Conservation (phyloP, 805 yeast species). For the Yamadazyma nakazawae region DNA sequence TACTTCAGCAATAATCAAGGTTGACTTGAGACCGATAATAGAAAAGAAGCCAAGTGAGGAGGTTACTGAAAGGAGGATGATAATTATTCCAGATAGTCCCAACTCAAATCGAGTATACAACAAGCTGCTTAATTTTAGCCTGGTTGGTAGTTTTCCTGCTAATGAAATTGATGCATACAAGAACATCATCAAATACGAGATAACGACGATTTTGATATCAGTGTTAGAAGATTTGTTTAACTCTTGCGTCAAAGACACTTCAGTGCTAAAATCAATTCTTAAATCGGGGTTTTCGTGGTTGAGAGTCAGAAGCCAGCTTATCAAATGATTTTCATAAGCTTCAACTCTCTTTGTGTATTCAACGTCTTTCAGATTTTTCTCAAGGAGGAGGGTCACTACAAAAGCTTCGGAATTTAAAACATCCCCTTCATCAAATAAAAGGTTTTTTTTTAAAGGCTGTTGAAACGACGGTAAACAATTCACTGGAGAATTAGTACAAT, state of each 20-base stretch:
- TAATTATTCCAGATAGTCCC: constrained; percentile 80
- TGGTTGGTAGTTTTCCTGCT: constrained; percentile 53
- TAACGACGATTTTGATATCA: constrained; percentile 63
- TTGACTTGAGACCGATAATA: constrained; percentile 73
- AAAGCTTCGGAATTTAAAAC: constrained; percentile 66
- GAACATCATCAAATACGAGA: constrained; percentile 85
- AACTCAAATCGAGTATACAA: constrained; percentile 63
- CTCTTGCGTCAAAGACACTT: constrained; percentile 80
- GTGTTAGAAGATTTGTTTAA: constrained; percentile 77
- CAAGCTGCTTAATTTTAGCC: constrained; percentile 26
- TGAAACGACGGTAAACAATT: constrained; percentile 86
- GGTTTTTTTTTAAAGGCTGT: constrained; percentile 75
- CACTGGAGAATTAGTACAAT: constrained; percentile 79
- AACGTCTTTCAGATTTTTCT: constrained; percentile 46
- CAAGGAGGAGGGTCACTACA: constrained; percentile 68
- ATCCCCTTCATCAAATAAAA: constrained; percentile 54
- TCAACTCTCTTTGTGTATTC: constrained; percentile 36
- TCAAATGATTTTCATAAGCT: constrained; percentile 75
- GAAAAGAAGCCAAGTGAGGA: constrained; percentile 84
- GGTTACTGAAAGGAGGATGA: constrained; percentile 76
- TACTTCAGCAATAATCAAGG: constrained; percentile 92
- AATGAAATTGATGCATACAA: constrained; percentile 81
- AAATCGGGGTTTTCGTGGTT: constrained; percentile 42
- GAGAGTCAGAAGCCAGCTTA: constrained; percentile 47
- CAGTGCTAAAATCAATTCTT: constrained; percentile 72